Percentiles rank a stretch among this genome's conserved stretches.
These are phyloP conservation scores for Hypericum androsaemum DNA, from an alignment of 345 rosid genomes.

Conservation along the genomic window DNA sequence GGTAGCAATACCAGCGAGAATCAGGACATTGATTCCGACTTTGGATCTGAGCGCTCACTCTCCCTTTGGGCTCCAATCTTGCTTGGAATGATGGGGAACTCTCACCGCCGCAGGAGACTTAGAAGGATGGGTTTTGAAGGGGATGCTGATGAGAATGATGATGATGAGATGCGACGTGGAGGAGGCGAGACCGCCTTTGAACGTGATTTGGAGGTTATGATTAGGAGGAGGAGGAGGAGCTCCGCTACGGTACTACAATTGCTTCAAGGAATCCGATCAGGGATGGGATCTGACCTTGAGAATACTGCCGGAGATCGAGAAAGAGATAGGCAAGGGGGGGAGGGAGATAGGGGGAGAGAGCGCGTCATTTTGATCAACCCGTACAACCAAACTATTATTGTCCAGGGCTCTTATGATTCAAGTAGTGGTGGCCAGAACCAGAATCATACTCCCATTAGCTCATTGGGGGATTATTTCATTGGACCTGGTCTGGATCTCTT, in stretches of 20 bases:
- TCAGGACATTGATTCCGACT: slow-evolving; percentile 14
- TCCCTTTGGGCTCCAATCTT: slow-evolving; percentile 33
- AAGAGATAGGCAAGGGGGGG: neutral
- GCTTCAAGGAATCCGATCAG: slow-evolving; percentile 20
- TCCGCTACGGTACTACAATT: slow-evolving; percentile 12
- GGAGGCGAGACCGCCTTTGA: neutral
- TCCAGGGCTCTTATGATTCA: slow-evolving; percentile 42
- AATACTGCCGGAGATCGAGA: slow-evolving; percentile 14
- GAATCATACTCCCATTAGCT: slow-evolving; percentile 33
- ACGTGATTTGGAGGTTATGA: slow-evolving; percentile 18
- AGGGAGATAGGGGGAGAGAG: slow-evolving; percentile 22
- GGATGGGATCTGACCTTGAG: slow-evolving; percentile 6
- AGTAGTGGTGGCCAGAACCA: slow-evolving; percentile 31
- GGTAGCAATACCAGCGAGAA: neutral
- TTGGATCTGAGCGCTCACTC: slow-evolving; percentile 20
- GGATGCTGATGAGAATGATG: slow-evolving; percentile 14
- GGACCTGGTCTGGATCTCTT: slow-evolving; percentile 74
- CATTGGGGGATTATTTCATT: slow-evolving; percentile 65
- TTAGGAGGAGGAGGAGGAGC: slow-evolving; percentile 19
- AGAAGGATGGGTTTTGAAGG: slow-evolving; percentile 9
- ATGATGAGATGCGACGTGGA: neutral
- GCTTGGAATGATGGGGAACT: slow-evolving; percentile 28
- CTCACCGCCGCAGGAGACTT: slow-evolving; percentile 11
- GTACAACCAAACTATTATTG: slow-evolving; percentile 42
- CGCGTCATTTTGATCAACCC: slow-evolving; percentile 50